phyloP scores from a whole-genome alignment of 2,329 filamentous ascomycete genomes.

The Xylariaceae sp. region DNA sequence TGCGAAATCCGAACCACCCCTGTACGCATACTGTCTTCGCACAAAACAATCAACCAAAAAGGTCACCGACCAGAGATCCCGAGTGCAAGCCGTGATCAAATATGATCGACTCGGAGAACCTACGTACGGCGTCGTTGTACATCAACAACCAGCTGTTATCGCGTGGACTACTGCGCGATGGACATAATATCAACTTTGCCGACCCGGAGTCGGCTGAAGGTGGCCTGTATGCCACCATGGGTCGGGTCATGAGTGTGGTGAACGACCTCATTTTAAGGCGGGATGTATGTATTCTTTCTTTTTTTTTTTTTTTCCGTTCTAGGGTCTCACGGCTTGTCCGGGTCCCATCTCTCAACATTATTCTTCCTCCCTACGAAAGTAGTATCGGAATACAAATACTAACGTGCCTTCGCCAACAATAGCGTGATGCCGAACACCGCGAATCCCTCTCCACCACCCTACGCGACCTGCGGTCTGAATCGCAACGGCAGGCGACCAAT shows the following conservation, averaged over 20 bases:
- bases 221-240: conserved; percentile 64
- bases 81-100: conserved; percentile 1
- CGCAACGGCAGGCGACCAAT: conserved; percentile 67
- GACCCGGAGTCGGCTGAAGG: conserved; percentile 61
- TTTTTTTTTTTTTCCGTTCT: neutral
- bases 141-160: conserved; percentile 70
- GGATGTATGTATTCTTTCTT: conserved; percentile 59
- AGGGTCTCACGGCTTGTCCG: neutral
- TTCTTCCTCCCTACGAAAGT: no score
- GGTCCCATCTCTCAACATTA: neutral
- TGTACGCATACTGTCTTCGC: neutral
- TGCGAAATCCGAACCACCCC: neutral
- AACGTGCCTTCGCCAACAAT: no score
- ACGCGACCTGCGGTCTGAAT: conserved; percentile 69
- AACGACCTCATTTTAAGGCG: conserved; percentile 88
- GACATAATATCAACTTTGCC: conserved; percentile 78
- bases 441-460: conserved; percentile 78
- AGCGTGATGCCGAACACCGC: conserved; percentile 87
- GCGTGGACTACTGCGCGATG: conserved; percentile 61
- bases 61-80: neutral
- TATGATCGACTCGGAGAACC: conserved; percentile 53
- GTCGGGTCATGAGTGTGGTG: conserved; percentile 83
- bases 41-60: conserved; percentile 1
- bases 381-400: no score
- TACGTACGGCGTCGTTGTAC: conserved; percentile 64